Conservation (phyloP, 192 early-diverging fungal species). For the Rhizophagus sp. region DNA sequence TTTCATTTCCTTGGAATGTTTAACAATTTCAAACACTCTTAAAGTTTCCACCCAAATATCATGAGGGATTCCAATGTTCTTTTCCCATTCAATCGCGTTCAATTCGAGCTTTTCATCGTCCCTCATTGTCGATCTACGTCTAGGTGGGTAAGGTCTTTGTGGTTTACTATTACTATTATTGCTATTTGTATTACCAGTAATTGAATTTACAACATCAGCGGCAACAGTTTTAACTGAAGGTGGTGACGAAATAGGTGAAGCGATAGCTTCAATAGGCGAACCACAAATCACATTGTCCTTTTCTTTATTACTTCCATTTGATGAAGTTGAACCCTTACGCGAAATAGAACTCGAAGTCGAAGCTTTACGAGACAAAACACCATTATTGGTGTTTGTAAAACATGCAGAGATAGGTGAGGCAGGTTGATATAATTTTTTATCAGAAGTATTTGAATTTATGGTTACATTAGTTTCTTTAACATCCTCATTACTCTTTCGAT, state of each 20-base stretch:
- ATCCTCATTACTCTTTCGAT: neutral
- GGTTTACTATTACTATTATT: neutral
- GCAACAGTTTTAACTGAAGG: neutral
- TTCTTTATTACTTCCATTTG: constrained; percentile 1
- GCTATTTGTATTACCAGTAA: neutral
- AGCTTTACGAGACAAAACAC: neutral
- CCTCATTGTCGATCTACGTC: constrained; percentile 24
- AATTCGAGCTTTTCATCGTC: constrained; percentile 30
- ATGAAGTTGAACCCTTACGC: neutral
- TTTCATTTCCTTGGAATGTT: constrained; percentile 60
- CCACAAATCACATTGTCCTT: neutral
- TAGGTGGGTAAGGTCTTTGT: constrained; percentile 19
- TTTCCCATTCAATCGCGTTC: constrained; percentile 29
- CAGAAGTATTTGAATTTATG: neutral
- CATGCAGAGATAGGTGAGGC: neutral
- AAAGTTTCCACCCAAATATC: constrained; percentile 43
- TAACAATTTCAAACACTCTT: constrained; percentile 57
- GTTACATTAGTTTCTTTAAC: neutral
- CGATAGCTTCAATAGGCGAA: neutral
- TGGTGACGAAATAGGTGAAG: neutral
- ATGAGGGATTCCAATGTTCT: constrained; percentile 28
- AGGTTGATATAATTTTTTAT: neutral
- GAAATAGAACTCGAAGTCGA: neutral
- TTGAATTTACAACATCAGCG: neutral
- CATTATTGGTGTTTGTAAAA: neutral